These are phyloP conservation scores for Monilinia fructigena DNA, from an alignment of 2,329 filamentous ascomycete genomes.

Conservation along the genomic window DNA sequence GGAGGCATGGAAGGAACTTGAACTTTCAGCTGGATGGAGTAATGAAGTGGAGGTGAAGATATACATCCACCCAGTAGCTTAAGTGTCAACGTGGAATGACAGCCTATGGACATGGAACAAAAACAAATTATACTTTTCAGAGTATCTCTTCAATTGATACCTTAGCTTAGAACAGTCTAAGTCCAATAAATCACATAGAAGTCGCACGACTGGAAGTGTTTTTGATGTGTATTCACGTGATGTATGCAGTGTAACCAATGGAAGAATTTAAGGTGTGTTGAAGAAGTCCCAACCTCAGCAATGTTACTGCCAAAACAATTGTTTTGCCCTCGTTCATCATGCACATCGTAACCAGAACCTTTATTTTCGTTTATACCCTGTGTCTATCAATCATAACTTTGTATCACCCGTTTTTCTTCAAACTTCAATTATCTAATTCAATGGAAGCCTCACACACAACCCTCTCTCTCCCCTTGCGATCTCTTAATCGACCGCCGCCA, in stretches of 20 bases:
- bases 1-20: conserved; percentile 74
- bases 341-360: neutral
- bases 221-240: neutral
- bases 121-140: neutral
- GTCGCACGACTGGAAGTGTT: neutral
- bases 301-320: neutral
- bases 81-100: neutral
- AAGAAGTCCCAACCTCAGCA: neutral
- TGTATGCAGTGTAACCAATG: neutral
- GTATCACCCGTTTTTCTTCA: neutral
- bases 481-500: conserved; percentile 18
- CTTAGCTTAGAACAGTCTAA: neutral
- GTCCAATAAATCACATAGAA: no score
- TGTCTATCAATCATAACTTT: neutral
- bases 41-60: conserved; percentile 70
- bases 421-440: neutral
- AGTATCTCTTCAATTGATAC: neutral
- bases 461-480: neutral
- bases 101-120: neutral
- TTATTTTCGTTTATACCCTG: neutral
- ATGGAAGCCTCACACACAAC: neutral
- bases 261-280: neutral
- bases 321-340: neutral
- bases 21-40: conserved; percentile 68
- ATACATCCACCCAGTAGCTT: conserved; percentile 29